Evolutionary conservation across 768 basidiomycete genomes (phyloP).

Genomic region (Candolleomyces eurysporus): DNA sequence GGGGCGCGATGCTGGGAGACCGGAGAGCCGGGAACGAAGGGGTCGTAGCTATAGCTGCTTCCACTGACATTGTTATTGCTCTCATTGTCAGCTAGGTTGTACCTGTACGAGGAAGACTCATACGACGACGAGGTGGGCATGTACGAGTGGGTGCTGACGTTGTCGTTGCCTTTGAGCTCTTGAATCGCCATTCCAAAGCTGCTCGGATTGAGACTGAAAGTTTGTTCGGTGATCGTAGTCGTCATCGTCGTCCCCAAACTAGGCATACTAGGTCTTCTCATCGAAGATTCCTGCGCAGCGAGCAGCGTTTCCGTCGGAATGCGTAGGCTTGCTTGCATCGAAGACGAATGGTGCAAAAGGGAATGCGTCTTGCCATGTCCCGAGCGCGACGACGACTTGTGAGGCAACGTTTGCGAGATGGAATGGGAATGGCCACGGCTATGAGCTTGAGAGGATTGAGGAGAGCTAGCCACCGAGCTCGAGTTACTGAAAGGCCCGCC

Average conservation of each 20-base stretch:
- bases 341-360: conserved; percentile 21
- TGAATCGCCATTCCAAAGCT: conserved; percentile 9
- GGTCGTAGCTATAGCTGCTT: background rate
- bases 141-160: background rate
- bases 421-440: conserved; percentile 1
- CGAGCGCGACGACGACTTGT: conserved; percentile 3
- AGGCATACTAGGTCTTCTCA: conserved; percentile 27
- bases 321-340: conserved; percentile 21
- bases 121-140: conserved; percentile 3
- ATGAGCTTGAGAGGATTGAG: background rate
- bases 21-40: background rate
- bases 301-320: background rate
- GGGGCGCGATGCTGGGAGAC: background rate
- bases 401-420: conserved; percentile 5
- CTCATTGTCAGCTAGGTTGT: too few species aligned
- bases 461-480: background rate
- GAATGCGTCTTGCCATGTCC: background rate
- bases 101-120: background rate
- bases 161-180: background rate
- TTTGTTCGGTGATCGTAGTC: conserved; percentile 6
- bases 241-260: conserved; percentile 9
- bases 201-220: conserved; percentile 1
- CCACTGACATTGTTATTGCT: background rate
- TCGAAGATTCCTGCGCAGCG: conserved; percentile 10
- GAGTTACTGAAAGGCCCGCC: background rate